Conservation (phyloP, 176 grass and related monocot genomes). For the Rhynchospora pubera region DNA sequence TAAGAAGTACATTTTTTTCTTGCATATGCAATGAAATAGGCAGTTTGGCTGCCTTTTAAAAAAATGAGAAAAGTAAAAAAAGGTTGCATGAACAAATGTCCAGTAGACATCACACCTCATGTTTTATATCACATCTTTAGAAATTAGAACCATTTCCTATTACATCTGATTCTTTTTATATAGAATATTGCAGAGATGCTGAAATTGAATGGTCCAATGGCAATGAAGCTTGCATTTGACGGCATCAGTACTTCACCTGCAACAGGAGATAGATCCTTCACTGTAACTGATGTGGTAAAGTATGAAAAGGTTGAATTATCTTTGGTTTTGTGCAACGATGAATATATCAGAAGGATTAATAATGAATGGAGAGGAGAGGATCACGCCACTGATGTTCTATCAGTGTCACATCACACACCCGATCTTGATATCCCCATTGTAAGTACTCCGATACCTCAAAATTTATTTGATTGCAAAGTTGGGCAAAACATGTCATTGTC, state of each 20-base stretch:
- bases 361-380: slow-evolving; percentile 74
- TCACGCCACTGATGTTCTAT: slow-evolving; percentile 57
- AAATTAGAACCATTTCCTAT: not conserved
- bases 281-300: slow-evolving; percentile 59
- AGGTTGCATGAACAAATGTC: not conserved
- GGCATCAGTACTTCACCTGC: slow-evolving; percentile 76
- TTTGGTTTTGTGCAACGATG: slow-evolving; percentile 62
- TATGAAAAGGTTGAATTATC: slow-evolving; percentile 84
- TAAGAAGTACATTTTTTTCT: no score
- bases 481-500: not conserved
- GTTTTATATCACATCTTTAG: not conserved
- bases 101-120: not conserved
- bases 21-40: no score
- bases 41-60: no score
- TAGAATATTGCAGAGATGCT: slow-evolving; percentile 86
- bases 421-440: slow-evolving; percentile 76
- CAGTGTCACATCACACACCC: slow-evolving; percentile 49
- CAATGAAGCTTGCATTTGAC: slow-evolving; percentile 87
- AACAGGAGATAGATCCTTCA: slow-evolving; percentile 67
- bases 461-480: not conserved
- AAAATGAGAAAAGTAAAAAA: not conserved
- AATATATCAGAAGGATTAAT: slow-evolving; percentile 55
- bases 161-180: slow-evolving; percentile 4
- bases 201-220: slow-evolving; percentile 85
- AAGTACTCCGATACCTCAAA: slow-evolving; percentile 30